Conservation (phyloP, 257 asterid genomes). For the Vinca minor region DNA sequence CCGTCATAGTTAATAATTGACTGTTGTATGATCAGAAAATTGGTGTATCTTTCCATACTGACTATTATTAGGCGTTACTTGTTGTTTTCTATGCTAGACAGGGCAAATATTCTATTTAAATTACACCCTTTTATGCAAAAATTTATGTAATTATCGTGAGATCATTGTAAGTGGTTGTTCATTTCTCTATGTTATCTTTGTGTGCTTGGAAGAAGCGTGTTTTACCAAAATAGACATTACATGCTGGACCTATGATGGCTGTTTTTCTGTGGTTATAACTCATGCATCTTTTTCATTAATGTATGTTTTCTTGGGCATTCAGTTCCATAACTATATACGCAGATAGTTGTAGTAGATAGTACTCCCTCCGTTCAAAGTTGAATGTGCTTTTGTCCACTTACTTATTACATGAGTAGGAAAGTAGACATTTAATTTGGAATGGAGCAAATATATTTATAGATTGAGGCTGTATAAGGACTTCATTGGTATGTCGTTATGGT, state of each 20-base stretch:
- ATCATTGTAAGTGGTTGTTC: background rate
- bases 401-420: no score
- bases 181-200: background rate
- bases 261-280: background rate
- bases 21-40: background rate
- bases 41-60: background rate
- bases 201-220: background rate
- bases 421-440: no score
- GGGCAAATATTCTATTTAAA: no score
- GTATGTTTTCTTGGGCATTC: background rate
- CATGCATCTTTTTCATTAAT: background rate
- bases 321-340: no score
- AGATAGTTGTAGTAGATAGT: background rate
- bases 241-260: background rate
- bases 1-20: no score
- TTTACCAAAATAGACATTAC: background rate
- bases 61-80: no score
- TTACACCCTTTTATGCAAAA: no score
- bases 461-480: background rate
- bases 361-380: no score
- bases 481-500: no score
- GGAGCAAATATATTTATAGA: no score
- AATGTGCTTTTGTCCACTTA: no score
- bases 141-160: background rate
- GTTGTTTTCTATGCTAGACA: no score